A percentile compares a stretch with the other conserved stretches of the same genome.
Evolutionary conservation across 176 grass and related monocot species (phyloP).

Genomic region (Cymbopogon citratus): DNA sequence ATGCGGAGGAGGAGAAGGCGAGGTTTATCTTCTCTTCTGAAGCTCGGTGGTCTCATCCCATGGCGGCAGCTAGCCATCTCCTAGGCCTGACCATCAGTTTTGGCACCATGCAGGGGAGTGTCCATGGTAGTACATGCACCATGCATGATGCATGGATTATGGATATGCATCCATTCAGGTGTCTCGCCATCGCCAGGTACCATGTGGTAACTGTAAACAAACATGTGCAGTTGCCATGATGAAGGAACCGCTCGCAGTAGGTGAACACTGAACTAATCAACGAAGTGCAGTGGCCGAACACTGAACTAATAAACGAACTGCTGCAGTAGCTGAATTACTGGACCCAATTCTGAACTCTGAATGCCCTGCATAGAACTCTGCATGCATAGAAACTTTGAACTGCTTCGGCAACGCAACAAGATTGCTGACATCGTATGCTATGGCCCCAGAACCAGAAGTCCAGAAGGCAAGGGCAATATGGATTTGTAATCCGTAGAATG

Average conservation of each 20-base stretch:
- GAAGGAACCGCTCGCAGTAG: too few relatives aligned
- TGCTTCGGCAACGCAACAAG: not conserved
- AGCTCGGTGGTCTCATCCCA: slow-evolving; percentile 11
- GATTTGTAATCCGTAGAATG: not conserved
- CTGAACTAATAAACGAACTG: not conserved
- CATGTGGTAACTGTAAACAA: not conserved
- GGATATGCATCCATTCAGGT: not conserved
- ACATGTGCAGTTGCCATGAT: not conserved
- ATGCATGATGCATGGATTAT: not conserved
- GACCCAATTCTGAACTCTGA: not conserved
- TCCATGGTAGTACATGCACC: not conserved
- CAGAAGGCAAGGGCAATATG: not conserved
- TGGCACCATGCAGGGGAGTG: not conserved
- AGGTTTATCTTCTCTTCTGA: slow-evolving; percentile 3
- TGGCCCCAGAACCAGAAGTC: not conserved
- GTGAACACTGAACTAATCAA: too few relatives aligned
- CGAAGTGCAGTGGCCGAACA: too few relatives aligned
- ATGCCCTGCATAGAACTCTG: not conserved
- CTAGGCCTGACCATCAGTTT: not conserved
- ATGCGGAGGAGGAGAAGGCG: not conserved
- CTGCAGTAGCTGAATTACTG: not conserved
- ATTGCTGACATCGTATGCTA: not conserved
- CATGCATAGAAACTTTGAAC: not conserved
- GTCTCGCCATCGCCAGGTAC: not conserved
- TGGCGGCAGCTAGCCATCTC: not conserved